These are phyloP conservation scores for Thalassiosira mediterranea DNA, from an alignment of 352 stramenopile species.

Conservation along the genomic window DNA sequence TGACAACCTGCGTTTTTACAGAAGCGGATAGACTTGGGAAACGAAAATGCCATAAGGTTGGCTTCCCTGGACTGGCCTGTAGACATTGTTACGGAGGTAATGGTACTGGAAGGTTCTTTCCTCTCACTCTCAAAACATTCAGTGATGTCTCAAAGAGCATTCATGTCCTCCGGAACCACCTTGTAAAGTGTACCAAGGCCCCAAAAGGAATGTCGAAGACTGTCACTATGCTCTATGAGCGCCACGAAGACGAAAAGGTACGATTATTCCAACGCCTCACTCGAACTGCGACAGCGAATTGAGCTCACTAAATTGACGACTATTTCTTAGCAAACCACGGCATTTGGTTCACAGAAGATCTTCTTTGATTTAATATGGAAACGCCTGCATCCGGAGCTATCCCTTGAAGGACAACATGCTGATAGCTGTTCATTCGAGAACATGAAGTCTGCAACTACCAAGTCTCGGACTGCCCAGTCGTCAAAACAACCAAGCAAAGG, in stretches of 20 bases:
- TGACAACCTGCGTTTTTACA: constrained; percentile 52
- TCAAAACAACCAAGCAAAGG: background rate
- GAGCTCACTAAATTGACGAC: background rate
- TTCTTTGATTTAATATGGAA: constrained; percentile 60
- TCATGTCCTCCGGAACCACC: constrained; percentile 52
- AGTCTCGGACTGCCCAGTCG: background rate
- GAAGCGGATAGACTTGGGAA: constrained; percentile 55
- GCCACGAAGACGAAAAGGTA: constrained; percentile 52
- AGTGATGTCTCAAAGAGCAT: constrained; percentile 57
- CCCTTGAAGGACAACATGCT: constrained; percentile 1
- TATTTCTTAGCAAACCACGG: constrained; percentile 1
- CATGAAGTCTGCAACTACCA: background rate
- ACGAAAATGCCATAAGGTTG: constrained; percentile 39
- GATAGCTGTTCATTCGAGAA: background rate
- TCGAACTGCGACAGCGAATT: background rate
- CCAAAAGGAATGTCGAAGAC: constrained; percentile 35
- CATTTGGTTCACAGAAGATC: constrained; percentile 36
- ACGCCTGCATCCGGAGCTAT: constrained; percentile 47
- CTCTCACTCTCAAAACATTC: constrained; percentile 57
- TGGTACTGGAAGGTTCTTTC: constrained; percentile 57
- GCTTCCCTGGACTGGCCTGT: constrained; percentile 53
- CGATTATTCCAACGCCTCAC: background rate
- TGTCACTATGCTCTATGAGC: constrained; percentile 36
- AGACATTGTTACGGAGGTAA: constrained; percentile 53
- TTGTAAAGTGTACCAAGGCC: constrained; percentile 48